These are phyloP conservation scores for Cicer arietinum DNA, from an alignment of 306 rosid species.

Conservation along the genomic window DNA sequence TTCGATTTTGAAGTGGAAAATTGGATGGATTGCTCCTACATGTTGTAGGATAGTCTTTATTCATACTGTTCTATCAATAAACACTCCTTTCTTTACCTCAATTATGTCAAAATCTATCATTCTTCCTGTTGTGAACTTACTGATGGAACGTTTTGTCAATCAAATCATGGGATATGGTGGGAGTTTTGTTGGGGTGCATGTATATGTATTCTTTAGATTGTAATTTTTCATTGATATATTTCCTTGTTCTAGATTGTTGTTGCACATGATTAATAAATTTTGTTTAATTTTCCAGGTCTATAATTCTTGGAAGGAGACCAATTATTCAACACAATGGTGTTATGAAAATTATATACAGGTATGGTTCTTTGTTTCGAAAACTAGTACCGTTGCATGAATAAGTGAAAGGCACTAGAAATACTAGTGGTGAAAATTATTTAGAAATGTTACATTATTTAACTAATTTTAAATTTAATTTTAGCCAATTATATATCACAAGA, in stretches of 20 bases:
- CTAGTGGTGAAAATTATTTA: constrained; percentile 12
- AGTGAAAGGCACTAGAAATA: neutral
- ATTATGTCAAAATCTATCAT: neutral
- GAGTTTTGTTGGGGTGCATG: constrained; percentile 14
- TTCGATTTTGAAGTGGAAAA: neutral
- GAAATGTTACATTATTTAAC: constrained; percentile 15
- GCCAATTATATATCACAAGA: neutral
- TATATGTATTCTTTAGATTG: neutral
- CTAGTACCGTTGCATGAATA: neutral
- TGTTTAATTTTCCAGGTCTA: constrained; percentile 63
- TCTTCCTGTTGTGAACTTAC: constrained; percentile 15
- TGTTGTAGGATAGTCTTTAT: constrained; percentile 1
- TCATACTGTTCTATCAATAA: constrained; percentile 5
- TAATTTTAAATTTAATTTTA: neutral
- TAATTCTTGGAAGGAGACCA: constrained; percentile 96
- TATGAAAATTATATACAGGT: constrained; percentile 95
- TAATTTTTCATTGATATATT: constrained; percentile 9
- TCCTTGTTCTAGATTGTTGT: constrained; percentile 25
- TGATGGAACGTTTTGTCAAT: constrained; percentile 7
- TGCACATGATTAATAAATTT: neutral
- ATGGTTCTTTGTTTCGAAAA: constrained; percentile 23
- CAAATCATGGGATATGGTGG: neutral
- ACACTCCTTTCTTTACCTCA: constrained; percentile 5
- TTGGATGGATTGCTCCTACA: neutral
- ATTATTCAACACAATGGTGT: constrained; percentile 97